Evolutionary conservation across 345 rosid species (phyloP), one percentile per base, ranked within the genome.

Genomic region (Lepidium africanum): DNA sequence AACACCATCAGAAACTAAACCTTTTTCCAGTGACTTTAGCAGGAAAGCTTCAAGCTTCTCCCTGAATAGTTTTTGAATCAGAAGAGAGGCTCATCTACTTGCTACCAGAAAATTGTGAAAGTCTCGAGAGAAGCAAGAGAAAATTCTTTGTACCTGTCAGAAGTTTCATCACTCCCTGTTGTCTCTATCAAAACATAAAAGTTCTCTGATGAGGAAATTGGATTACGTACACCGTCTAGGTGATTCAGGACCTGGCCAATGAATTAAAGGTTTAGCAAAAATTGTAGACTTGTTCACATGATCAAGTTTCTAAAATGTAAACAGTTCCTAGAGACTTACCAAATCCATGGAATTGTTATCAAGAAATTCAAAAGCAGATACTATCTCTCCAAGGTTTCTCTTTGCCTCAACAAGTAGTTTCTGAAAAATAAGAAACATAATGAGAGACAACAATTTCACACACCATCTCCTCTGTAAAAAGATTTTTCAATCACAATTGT

Each of bases 41-140:
- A 94, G 74, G 77, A 94, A 94, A 42, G 88, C 91, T 82, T 94
- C 99, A 64, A 94, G 91, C 74, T 87, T 94, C 81, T 87, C 96
- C 74, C 97, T 94, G 84, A 40, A 75, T 43, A 16, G 43, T 69
- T 45, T 15, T 27, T 62, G 37, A 42, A 59, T 16, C 48, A 38
- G 36, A 39, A 59, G 17, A 68, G 41, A 46, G 30, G 16, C 10
- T 46, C 10, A 21, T 55, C 36, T 30, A 9, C 42, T 11, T 39
- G 17, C 6, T 38, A 9, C 2, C 9, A 1, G 11, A 17, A 51
- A 10, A 14, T 25, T 43, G 16, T 43, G 63, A 21, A 68, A 67
- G 13, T 49, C 13, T 9, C 11, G 8, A 14, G 4, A 39, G 14
- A 38, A 9, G 13, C 23, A 15, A 41, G 53, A 35, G 13, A 15